Base-by-base conservation (phyloP, 768 basidiomycete species). In the Boletales sp. region DNA sequence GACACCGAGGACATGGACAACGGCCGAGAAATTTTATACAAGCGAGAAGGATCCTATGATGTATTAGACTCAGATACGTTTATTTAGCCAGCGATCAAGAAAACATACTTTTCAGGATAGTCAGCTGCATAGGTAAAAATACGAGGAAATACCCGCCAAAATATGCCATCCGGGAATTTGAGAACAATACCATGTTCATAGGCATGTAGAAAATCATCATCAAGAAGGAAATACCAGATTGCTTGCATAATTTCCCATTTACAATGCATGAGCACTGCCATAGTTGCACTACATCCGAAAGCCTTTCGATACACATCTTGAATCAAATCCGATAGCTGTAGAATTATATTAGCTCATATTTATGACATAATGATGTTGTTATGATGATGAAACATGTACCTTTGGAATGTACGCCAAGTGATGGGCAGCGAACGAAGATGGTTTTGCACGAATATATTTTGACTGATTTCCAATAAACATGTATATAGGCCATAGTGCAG, bases 61-160 rank as follows among this genome's bases (percentile, higher is more conserved):
- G 8, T 9, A 32, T 14, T 4, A 8, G 3, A 9, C 8, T 2
- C 8, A 13, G 15, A 7, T 24, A n/a, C n/a, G n/a, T n/a, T n/a
- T n/a, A n/a, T n/a, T n/a, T n/a, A n/a, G n/a, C n/a, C n/a, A n/a
- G n/a, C n/a, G n/a, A n/a, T n/a, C n/a, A 17, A 12, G 13, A 37
- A 47, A 52, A 47, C 45, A 13, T 38, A 72, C 73, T 71, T 72
- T 35, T 68, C 66, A 0, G 61, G 67, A 45, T 67, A 68, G 46
- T 66, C 59, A 4, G 59, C 64, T 1, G 60, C 51, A 36, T 67
- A 68, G 0, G 64, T 56, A 42, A 66, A 65, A 1, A 66, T 43
- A 0, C 54, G 39, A 1, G 50, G 58, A 21, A 62, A 67, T 0
- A 67, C 51, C 2, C 48, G 18, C 0, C 53, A 43, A 0, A 14